phyloP scores from a whole-genome alignment of 177 flowering plant genomes.

The Telopea speciosissima region DNA sequence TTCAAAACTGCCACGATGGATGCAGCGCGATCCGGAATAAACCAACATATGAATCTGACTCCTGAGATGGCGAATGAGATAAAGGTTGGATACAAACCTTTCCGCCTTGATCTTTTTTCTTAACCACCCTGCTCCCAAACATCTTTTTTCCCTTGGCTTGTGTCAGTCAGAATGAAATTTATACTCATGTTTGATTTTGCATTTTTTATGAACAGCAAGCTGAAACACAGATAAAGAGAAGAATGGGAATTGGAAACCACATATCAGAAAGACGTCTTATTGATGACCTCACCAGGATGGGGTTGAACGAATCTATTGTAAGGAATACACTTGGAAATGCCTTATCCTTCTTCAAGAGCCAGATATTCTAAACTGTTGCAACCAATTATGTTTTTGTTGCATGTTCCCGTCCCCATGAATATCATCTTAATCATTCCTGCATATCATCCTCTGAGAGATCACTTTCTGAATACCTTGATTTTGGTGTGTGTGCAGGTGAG shows the following conservation, averaged over 20 bases:
- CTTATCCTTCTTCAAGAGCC: background rate
- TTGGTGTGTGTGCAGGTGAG: slow-evolving; percentile 57
- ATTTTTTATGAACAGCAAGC: slow-evolving; percentile 65
- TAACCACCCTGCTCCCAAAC: too few species aligned
- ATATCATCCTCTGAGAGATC: background rate
- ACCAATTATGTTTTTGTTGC: background rate
- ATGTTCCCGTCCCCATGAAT: background rate
- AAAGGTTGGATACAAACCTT: slow-evolving; percentile 41
- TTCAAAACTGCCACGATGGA: slow-evolving; percentile 90
- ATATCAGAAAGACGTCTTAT: slow-evolving; percentile 86
- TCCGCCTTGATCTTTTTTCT: background rate
- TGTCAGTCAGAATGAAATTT: background rate
- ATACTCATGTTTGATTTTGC: background rate
- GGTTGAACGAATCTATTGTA: slow-evolving; percentile 90
- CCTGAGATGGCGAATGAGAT: slow-evolving; percentile 83
- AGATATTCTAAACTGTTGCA: background rate
- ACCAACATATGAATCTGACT: slow-evolving; percentile 68
- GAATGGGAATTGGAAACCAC: slow-evolving; percentile 91
- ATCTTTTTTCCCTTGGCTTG: background rate
- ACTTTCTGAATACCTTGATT: background rate
- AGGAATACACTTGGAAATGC: slow-evolving; percentile 14
- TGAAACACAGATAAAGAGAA: slow-evolving; percentile 87
- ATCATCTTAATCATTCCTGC: background rate
- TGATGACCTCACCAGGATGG: slow-evolving; percentile 88
- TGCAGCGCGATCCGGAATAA: slow-evolving; percentile 95